A percentile compares a stretch with the other conserved stretches of the same genome.
Conservation (phyloP, 805 yeast genomes). For the Teunomyces lycoperdinae region DNA sequence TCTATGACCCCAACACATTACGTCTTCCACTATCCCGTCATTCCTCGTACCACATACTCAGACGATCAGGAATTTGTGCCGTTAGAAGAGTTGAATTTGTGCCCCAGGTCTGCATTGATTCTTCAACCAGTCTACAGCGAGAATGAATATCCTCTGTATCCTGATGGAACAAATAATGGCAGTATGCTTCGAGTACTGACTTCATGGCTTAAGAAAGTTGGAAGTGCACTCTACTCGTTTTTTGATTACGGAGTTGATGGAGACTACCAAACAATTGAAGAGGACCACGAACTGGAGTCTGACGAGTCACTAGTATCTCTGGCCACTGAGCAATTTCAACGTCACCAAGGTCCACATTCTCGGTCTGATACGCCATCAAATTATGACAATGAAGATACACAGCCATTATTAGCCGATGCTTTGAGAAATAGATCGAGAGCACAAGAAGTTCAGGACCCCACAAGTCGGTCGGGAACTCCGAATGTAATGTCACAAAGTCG, state of each 20-base stretch:
- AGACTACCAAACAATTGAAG: constrained; percentile 8
- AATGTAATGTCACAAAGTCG: constrained; percentile 1
- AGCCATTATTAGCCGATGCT: neutral
- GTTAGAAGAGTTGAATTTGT: constrained; percentile 53
- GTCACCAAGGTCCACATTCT: neutral
- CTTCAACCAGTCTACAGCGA: constrained; percentile 56
- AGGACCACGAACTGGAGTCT: neutral
- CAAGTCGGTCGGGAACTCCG: constrained; percentile 5
- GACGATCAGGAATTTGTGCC: constrained; percentile 53
- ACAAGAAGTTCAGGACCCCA: neutral
- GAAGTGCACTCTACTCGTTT: constrained; percentile 36
- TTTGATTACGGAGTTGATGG: constrained; percentile 42
- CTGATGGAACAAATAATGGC: constrained; percentile 18
- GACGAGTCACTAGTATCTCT: neutral
- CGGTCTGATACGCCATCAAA: constrained; percentile 5
- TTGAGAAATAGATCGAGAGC: neutral
- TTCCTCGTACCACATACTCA: constrained; percentile 48
- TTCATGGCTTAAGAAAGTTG: constrained; percentile 13
- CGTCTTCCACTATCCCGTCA: constrained; percentile 34
- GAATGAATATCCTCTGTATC: constrained; percentile 12
- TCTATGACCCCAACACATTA: constrained; percentile 53
- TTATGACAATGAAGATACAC: constrained; percentile 5
- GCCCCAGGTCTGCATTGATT: constrained; percentile 72
- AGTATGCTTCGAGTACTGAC: constrained; percentile 6
- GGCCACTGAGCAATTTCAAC: constrained; percentile 3